phyloP scores from a whole-genome alignment of 2,329 filamentous ascomycete species.

The Hymenoscyphus repandus region DNA sequence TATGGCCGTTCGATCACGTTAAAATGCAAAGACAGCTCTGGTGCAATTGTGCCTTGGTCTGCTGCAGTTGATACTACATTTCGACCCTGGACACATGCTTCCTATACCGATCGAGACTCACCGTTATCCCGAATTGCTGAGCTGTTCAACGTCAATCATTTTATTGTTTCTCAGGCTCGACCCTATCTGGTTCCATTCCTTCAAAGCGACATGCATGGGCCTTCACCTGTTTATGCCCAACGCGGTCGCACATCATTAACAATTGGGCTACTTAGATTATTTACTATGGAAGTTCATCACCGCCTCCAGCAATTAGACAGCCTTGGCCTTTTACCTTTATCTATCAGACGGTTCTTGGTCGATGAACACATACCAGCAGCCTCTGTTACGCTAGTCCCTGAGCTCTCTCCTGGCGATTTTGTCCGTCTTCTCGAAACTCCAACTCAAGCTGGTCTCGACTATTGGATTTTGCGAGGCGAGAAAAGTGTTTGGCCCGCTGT shows the following conservation, averaged over 20 bases:
- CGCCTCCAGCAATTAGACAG: conserved; percentile 76
- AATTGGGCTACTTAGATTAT: conserved; percentile 58
- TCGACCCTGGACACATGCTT: conserved; percentile 48
- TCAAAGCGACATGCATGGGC: conserved; percentile 73
- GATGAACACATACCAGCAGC: conserved; percentile 78
- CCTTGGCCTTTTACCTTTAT: conserved; percentile 63
- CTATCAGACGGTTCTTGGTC: conserved; percentile 70
- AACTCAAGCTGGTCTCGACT: conserved; percentile 66
- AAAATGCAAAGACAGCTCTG: conserved; percentile 58
- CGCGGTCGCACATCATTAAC: conserved; percentile 53
- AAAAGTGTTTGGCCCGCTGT: conserved; percentile 87
- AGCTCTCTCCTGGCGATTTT: conserved; percentile 69
- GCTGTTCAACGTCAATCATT: conserved; percentile 76
- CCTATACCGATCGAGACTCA: conserved; percentile 50
- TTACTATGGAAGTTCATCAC: conserved; percentile 74
- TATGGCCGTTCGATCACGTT: conserved; percentile 48
- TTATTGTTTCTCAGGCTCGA: conserved; percentile 86
- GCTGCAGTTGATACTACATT: conserved; percentile 44
- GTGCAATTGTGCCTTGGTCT: conserved; percentile 55
- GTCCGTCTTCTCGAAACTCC: conserved; percentile 76
- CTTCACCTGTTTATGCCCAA: conserved; percentile 55
- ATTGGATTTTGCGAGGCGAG: conserved; percentile 84
- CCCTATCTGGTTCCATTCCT: conserved; percentile 87
- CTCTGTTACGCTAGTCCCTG: conserved; percentile 75
- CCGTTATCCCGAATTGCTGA: conserved; percentile 58